Evolutionary conservation across 208 protist genomes (phyloP).

Genomic region (Lotmaria passim): DNA sequence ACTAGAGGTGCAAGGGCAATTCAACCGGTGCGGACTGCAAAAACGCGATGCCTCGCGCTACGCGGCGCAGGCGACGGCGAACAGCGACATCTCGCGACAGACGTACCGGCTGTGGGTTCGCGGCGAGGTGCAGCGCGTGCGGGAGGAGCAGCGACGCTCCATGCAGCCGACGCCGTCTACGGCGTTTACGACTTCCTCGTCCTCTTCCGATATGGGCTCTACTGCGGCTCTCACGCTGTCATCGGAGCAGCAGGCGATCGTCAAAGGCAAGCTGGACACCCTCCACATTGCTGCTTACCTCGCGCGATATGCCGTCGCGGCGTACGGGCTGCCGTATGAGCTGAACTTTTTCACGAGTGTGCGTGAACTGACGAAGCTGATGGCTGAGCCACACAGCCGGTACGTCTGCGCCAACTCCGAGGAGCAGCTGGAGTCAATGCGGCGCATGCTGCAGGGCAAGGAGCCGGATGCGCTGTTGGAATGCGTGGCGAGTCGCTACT

Average conservation of each 20-base stretch:
- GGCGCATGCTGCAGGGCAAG: constrained; percentile 75
- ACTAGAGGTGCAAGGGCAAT: constrained; percentile 48
- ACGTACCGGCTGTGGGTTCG: constrained; percentile 32
- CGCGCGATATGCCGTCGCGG: constrained; percentile 67
- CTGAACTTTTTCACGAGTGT: constrained; percentile 74
- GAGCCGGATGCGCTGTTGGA: constrained; percentile 57
- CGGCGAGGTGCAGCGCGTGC: constrained; percentile 22
- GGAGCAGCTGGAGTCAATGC: constrained; percentile 77
- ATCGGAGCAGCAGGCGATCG: constrained; percentile 12
- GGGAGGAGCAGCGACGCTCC: constrained; percentile 22
- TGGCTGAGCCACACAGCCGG: constrained; percentile 64
- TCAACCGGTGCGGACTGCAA: constrained; percentile 41
- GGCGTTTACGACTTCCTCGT: background rate
- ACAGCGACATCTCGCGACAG: constrained; percentile 28
- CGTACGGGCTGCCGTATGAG: constrained; percentile 83
- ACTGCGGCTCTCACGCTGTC: constrained; percentile 3
- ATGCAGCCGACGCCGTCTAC: background rate
- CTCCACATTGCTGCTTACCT: constrained; percentile 52
- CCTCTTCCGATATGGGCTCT: background rate
- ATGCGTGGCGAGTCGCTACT: constrained; percentile 69
- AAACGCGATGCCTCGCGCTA: constrained; percentile 26
- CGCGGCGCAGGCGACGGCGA: constrained; percentile 21
- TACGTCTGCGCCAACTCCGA: constrained; percentile 65
- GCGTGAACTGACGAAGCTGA: constrained; percentile 47
- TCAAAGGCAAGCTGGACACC: constrained; percentile 30